Evolutionary conservation across 1,139 yeast genomes (phyloP), one percentile per base, ranked within the genome.

Genomic region (Blastobotrys raffinosifermentans): DNA sequence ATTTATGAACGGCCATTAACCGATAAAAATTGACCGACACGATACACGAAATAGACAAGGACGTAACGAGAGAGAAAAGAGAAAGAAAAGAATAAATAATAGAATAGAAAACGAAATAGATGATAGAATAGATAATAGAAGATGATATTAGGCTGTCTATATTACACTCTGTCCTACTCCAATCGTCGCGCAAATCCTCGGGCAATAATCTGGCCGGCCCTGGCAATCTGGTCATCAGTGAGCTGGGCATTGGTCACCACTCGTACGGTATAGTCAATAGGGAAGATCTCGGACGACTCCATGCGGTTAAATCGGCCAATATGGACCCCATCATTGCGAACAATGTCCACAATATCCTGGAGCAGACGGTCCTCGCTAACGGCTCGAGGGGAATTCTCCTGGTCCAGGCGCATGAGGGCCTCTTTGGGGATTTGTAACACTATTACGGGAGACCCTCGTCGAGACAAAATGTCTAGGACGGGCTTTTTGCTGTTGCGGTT

Each of bases 211-310:
- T 50, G 32, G 38, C 63, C 58, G n/a, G 65, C 58, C 18, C 53
- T 44, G 29, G 60, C 61, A 37, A 81, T 60, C 46, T 86, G 94
- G n/a, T 64, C 61, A 23, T 57, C 57, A 2, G 72, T 57, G 41
- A 78, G 71, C 3, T 74, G 78, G 22, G 70, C 66, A 49, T 75
- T 80, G 35, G 82, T 61, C 48, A 73, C 69, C 10, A 87, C 56
- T 49, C 80, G 71, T 50, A 89, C 67, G 48, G 82, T 81, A 19
- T 51, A 95, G 35, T 75, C 72, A 31, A 84, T 69, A 3, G 94
- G 93, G 46, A 84, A 70, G 40, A 77, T 64, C 56, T 89, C 96
- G 53, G 81, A 94, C 48, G 75, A 79, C 40, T 80, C 67, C 13
- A 86, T 70, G 43, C 76, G 70, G 45, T 81, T 80, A 11, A 84